These are phyloP conservation scores for Phialocephala subalpina DNA, from an alignment of 2,329 filamentous ascomycete species.

Conservation along the genomic window DNA sequence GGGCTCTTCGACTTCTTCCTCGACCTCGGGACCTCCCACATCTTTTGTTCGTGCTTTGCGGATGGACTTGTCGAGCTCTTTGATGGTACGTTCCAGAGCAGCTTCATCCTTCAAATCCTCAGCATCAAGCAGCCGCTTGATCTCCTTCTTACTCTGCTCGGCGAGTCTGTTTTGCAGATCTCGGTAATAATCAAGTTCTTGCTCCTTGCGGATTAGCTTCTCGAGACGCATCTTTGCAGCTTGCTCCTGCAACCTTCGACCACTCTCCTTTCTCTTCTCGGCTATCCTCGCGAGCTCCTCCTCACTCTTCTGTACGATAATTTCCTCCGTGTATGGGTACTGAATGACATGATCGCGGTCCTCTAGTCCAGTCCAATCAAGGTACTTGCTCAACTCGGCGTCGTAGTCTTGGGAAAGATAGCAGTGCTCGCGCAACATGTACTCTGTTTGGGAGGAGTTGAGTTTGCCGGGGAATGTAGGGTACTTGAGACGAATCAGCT, in stretches of 20 bases:
- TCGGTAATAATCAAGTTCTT: constrained; percentile 94
- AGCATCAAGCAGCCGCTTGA: constrained; percentile 82
- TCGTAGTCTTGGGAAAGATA: constrained; percentile 89
- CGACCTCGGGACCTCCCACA: constrained; percentile 81
- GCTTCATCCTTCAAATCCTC: constrained; percentile 93
- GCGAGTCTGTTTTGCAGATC: constrained; percentile 77
- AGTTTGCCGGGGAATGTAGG: constrained; percentile 87
- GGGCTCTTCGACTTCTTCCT: constrained; percentile 79
- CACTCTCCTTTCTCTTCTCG: constrained; percentile 94
- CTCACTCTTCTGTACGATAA: constrained; percentile 89
- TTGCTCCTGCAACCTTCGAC: constrained; percentile 89
- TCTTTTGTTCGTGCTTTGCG: constrained; percentile 93
- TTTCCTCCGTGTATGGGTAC: constrained; percentile 91
- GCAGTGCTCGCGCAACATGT: constrained; percentile 87
- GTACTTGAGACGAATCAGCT: constrained; percentile 91
- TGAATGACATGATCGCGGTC: constrained; percentile 90
- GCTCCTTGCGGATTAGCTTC: constrained; percentile 93
- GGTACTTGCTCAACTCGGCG: constrained; percentile 74
- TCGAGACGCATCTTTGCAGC: constrained; percentile 97
- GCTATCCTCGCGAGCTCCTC: constrained; percentile 91
- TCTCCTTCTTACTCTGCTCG: constrained; percentile 89
- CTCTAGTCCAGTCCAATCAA: constrained; percentile 93
- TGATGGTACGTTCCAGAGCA: constrained; percentile 83
- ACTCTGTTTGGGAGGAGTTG: constrained; percentile 85
- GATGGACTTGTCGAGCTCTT: constrained; percentile 90